Evolutionary conservation across 192 early-diverging fungal genomes (phyloP).

Genomic region (Diversispora eburnea): DNA sequence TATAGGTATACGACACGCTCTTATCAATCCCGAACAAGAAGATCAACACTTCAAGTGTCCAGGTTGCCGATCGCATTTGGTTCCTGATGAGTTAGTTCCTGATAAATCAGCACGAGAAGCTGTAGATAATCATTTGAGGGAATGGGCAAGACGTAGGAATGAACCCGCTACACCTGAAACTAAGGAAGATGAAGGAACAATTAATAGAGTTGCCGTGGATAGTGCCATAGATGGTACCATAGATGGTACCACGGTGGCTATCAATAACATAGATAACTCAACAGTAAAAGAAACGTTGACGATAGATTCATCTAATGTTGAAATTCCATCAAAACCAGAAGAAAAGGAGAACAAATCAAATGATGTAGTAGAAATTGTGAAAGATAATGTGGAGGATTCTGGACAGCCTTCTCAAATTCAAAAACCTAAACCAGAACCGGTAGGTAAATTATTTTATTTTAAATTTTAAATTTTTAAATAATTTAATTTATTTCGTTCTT

Average conservation of each 20-base stretch:
- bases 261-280: background rate
- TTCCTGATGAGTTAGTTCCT: constrained; percentile 55
- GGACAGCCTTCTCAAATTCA: background rate
- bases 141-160: constrained; percentile 39
- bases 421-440: background rate
- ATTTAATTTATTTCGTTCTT: no score
- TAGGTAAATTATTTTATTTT: background rate
- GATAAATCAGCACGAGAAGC: constrained; percentile 46
- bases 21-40: constrained; percentile 42
- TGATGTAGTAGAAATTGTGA: background rate
- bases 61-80: constrained; percentile 43
- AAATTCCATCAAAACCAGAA: background rate
- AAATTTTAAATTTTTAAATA: no score
- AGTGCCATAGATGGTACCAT: background rate
- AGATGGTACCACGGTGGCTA: background rate
- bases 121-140: constrained; percentile 51
- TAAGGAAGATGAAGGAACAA: constrained; percentile 7
- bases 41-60: constrained; percentile 57
- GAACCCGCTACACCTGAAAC: constrained; percentile 7
- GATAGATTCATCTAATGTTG: background rate
- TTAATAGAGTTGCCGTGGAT: background rate
- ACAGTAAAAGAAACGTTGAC: background rate
- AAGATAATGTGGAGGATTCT: background rate
- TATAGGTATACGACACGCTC: constrained; percentile 40
- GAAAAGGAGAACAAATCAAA: background rate